Evolutionary conservation across 352 stramenopile species (phyloP).

Genomic region (Phytophthora pisi): DNA sequence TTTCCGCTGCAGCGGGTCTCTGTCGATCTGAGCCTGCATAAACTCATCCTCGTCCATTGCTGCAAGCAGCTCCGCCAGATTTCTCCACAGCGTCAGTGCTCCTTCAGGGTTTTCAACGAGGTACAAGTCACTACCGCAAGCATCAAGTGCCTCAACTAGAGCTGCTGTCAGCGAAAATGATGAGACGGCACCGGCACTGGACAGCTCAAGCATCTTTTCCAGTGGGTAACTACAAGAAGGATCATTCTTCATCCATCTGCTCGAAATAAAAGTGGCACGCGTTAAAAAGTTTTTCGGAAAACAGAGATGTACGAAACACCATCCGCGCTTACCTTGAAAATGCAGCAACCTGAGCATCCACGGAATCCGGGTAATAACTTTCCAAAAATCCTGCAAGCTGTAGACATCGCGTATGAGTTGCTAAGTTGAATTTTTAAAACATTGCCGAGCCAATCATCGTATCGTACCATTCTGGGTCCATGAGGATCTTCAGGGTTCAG

Average conservation of each 20-base stretch:
- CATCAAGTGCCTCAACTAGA: conserved; percentile 58
- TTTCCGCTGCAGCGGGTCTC: conserved; percentile 16
- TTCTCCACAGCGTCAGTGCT: conserved; percentile 50
- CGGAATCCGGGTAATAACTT: conserved; percentile 55
- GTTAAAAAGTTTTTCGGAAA: conserved; percentile 6
- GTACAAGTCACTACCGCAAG: conserved; percentile 62
- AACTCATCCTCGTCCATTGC: conserved; percentile 55
- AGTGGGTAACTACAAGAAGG: conserved; percentile 50
- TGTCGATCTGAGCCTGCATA: conserved; percentile 35
- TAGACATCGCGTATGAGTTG: conserved; percentile 2
- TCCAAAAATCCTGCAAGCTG: conserved; percentile 51
- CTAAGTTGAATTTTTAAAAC: conserved; percentile 9
- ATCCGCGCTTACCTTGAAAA: conserved; percentile 36
- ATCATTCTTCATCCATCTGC: conserved; percentile 67
- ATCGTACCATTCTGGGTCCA: conserved; percentile 70
- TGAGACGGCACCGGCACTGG: conserved; percentile 42
- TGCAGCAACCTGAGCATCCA: conserved; percentile 43
- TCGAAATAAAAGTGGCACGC: not conserved
- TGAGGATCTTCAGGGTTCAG: conserved; percentile 62
- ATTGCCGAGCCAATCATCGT: not conserved
- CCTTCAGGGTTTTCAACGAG: conserved; percentile 42
- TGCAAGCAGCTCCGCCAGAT: conserved; percentile 56
- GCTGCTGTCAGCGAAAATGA: conserved; percentile 41
- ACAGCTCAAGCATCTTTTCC: conserved; percentile 59
- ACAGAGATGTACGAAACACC: not conserved